These are phyloP conservation scores for Schizosaccharomyces lindneri DNA, from an alignment of 805 yeast species.

Conservation along the genomic window DNA sequence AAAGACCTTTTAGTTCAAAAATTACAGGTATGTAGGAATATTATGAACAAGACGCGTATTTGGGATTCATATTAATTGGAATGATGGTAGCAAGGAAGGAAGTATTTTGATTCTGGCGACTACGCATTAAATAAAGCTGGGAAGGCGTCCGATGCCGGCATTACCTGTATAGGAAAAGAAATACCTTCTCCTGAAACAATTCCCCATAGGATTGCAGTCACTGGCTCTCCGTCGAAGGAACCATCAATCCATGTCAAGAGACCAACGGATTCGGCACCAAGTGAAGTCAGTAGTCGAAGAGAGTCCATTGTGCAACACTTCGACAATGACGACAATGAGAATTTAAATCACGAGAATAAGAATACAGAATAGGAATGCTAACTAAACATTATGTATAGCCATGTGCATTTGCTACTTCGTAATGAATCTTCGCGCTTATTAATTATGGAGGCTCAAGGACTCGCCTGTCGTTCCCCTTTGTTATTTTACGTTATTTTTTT, in stretches of 20 bases:
- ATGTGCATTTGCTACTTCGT: too few species aligned
- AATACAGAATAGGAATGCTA: too few species aligned
- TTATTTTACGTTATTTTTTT: too few species aligned
- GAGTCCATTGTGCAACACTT: not conserved
- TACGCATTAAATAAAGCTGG: conserved; percentile 44
- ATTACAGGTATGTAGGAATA: not conserved
- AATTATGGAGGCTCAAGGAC: too few species aligned
- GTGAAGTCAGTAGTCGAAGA: not conserved
- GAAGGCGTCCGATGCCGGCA: conserved; percentile 13
- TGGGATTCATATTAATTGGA: not conserved
- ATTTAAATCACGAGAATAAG: not conserved
- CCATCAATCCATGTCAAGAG: not conserved
- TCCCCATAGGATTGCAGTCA: conserved; percentile 8
- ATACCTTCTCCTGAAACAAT: conserved; percentile 13
- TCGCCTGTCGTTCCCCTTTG: too few species aligned
- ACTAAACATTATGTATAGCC: too few species aligned
- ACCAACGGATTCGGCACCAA: not conserved
- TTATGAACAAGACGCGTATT: not conserved
- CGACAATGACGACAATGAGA: not conserved
- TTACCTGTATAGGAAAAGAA: conserved; percentile 10
- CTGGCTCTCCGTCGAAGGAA: not conserved
- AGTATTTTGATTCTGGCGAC: conserved; percentile 84
- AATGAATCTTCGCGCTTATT: too few species aligned
- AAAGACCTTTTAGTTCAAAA: conserved; percentile 5
- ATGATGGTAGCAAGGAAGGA: conserved; percentile 37